Conservation (phyloP, 1,284 basidiomycete species). For the Meripilus lineatus region DNA sequence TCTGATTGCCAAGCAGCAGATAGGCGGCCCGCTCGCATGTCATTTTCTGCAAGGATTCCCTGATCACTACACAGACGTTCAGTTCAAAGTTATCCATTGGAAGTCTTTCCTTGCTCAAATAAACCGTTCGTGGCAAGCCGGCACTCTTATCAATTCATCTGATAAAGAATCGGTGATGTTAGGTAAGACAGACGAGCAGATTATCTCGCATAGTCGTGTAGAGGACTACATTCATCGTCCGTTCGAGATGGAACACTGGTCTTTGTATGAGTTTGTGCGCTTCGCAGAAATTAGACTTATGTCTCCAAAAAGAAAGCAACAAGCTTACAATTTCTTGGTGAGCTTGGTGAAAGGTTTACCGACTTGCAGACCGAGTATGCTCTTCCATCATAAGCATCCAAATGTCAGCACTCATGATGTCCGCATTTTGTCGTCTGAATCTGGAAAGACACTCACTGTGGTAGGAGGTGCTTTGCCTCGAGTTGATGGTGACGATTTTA, state of each 20-base stretch:
- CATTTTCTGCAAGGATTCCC: conserved; percentile 26
- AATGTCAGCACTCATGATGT: conserved; percentile 5
- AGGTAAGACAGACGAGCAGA: too few species aligned
- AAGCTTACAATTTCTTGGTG: too few species aligned
- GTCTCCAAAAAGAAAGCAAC: too few species aligned
- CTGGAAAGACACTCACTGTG: not conserved
- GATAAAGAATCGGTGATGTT: too few species aligned
- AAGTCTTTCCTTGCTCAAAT: conserved; percentile 15
- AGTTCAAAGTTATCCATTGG: conserved; percentile 25
- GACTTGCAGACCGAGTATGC: too few species aligned
- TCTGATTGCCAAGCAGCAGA: conserved; percentile 25
- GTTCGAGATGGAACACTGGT: conserved; percentile 1
- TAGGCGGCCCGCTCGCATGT: conserved; percentile 27
- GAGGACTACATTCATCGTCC: conserved; percentile 12
- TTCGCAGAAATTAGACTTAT: too few species aligned
- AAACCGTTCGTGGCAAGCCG: not conserved
- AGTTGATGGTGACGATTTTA: not conserved
- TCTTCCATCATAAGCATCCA: conserved; percentile 5
- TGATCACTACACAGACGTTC: conserved; percentile 28
- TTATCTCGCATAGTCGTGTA: not conserved
- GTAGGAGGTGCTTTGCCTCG: conserved; percentile 7
- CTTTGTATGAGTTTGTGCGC: conserved; percentile 13
- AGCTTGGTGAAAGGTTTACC: too few species aligned
- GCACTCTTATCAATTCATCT: too few species aligned
- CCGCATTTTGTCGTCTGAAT: not conserved